Evolutionary conservation across 2,329 filamentous ascomycete species (phyloP), one percentile per base, ranked within the genome.

Genomic region (Pseudogymnoascus sp.): DNA sequence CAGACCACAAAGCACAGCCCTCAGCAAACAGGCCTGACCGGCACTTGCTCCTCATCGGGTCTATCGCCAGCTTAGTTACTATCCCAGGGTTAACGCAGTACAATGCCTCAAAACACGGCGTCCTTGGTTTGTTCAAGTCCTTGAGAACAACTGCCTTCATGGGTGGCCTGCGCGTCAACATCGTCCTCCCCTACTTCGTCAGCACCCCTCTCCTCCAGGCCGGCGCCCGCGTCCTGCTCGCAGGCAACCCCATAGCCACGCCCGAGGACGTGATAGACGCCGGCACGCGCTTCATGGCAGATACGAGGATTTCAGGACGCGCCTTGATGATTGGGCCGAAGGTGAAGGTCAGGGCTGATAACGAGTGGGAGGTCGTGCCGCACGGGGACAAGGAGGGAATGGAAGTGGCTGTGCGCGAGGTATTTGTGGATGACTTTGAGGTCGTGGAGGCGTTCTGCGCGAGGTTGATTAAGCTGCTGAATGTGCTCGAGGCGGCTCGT

Each of bases 111-210:
- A 90, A 90, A 72, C 87, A 90, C 74, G 87, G 80, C 19, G 81
- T 90, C 0, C 78, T 87, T 10, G 88, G 87, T 0, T 75, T 89
- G 36, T 89, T 87, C 73, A 80, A 87, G 48, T 78, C 79, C 5
- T 75, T 90, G 54, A 79, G 86, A 14, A 72, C 77, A 3, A 81
- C 80, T 0, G 77, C 80, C 2, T 78, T 79, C 63, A 68, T 74
- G 6, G 74, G 79, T 45, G 83, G 83, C 23, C 75, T 90, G 45
- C 80, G 88, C 51, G 77, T 88, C 65, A 90, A 90, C 71, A 78
- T 89, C 70, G 73, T 90, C n/a, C 82, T 81, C 65, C 87, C 87
- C 0, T 90, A 89, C 74, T 90, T 88, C 72, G 80, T 82, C 69
- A 82, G 85, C 68, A 87, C 84, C 13, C 83, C 85, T n/a, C 80